Evolutionary conservation across 176 grass and related monocot species (phyloP), one percentile per base, ranked within the genome.

Genomic region (Areca catechu): DNA sequence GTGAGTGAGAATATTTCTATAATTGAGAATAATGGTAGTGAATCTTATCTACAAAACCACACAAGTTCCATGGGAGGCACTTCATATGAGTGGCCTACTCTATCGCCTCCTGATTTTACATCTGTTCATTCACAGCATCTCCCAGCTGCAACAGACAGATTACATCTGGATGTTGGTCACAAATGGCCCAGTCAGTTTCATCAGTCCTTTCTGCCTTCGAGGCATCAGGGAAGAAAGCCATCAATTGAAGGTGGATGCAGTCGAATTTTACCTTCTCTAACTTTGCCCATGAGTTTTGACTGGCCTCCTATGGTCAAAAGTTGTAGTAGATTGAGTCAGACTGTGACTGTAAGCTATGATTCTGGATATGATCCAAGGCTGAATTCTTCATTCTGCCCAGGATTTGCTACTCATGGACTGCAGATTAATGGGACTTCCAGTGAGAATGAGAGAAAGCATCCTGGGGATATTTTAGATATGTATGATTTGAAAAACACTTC

Each of bases 261-360:
- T 69, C 79, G 58, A 69, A 51, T 91, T 20, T 65, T 89, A 65
- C 81, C 83, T 69, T 78, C 91, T 67, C 56, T 75, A 61, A 68
- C 80, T 43, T 67, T 90, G 70, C 91, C 91, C 47, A 67, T 97
- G 68, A 91, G 86, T 86, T 91, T 85, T 53, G 92, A 97, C 65
- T 97, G 92, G 92, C 92, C 92, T 63, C 92, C 92, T 54, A 77
- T 88, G 67, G 89, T 88, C 52, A 90, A 84, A 84, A 89, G 72
- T 62, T 97, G 72, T 52, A 70, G 69, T 73, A 77, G 71, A 74
- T 17, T 76, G 66, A 83, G 49, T 60, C 22, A 78, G 24, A 76
- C 83, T 71, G 71, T 80, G 43, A 57, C 86, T 65, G 65, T 84
- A 58, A 63, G 80, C 60, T 86, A 88, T 58, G 89, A 93, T 71